A percentile compares a stretch with the other conserved stretches of the same genome.
These are phyloP conservation scores for Scenedesmus sp. DNA, from an alignment of 163 green algal genomes.

Conservation along the genomic window DNA sequence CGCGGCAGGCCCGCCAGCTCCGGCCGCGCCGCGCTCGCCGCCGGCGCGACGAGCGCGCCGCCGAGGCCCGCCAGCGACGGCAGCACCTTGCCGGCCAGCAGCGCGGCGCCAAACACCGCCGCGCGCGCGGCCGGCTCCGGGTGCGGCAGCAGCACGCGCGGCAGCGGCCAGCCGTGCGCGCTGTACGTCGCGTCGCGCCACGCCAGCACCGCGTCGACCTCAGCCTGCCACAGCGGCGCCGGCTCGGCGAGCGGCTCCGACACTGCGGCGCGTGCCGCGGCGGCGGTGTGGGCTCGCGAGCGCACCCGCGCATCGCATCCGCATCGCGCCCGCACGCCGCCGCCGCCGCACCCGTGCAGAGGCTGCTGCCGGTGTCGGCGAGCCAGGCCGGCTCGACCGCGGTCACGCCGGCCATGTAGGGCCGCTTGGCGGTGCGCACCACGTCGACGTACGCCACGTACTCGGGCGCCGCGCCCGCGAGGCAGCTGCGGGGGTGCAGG, in stretches of 20 bases:
- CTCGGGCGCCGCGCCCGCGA: constrained; percentile 71
- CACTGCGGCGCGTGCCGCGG: too few species aligned
- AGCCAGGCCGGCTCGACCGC: constrained; percentile 80
- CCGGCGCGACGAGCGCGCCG: constrained; percentile 50
- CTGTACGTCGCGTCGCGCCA: constrained; percentile 78
- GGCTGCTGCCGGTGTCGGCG: constrained; percentile 43
- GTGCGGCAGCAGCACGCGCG: constrained; percentile 53
- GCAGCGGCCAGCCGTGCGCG: constrained; percentile 82
- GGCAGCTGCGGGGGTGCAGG: constrained; percentile 86
- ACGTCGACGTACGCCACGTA: constrained; percentile 86
- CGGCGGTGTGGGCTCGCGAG: too few species aligned
- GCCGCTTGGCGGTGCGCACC: constrained; percentile 80
- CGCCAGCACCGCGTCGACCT: constrained; percentile 64
- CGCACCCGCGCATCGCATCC: too few species aligned
- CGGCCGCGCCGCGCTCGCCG: constrained; percentile 43
- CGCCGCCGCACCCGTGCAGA: constrained; percentile 10
- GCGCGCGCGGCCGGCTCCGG: constrained; percentile 52
- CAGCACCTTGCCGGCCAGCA: constrained; percentile 81
- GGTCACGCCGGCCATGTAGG: constrained; percentile 84
- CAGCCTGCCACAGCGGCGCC: constrained; percentile 60
- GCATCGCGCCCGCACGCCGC: neutral
- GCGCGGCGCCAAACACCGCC: constrained; percentile 76
- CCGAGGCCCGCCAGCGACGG: constrained; percentile 53
- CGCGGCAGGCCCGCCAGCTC: constrained; percentile 64
- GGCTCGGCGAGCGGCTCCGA: constrained; percentile 58